These are phyloP conservation scores for Mayamaea pseudoterrestris DNA, from an alignment of 108 stramenopile genomes.

Conservation along the genomic window DNA sequence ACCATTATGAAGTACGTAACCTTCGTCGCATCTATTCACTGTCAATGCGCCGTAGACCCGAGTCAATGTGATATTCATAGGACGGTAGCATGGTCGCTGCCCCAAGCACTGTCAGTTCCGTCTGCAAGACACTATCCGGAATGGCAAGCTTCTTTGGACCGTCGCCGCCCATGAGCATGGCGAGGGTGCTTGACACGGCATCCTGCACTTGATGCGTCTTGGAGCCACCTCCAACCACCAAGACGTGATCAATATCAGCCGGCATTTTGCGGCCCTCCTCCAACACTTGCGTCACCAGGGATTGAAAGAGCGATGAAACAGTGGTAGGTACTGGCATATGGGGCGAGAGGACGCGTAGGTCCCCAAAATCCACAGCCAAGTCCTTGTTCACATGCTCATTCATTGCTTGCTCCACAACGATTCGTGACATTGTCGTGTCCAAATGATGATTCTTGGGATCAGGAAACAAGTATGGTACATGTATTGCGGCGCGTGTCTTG, in stretches of 20 bases:
- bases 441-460: constrained; percentile 35
- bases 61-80: constrained; percentile 21
- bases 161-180: constrained; percentile 12
- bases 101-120: constrained; percentile 33
- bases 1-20: too few species aligned
- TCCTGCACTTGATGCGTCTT: constrained; percentile 27
- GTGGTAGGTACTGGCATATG: constrained; percentile 45
- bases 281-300: constrained; percentile 39
- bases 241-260: constrained; percentile 25
- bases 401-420: constrained; percentile 41
- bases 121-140: constrained; percentile 14
- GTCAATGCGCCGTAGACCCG: too few species aligned
- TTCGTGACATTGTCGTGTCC: constrained; percentile 43
- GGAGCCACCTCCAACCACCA: constrained; percentile 59
- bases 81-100: constrained; percentile 28
- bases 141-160: not conserved
- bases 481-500: constrained; percentile 37
- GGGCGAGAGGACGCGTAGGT: constrained; percentile 22
- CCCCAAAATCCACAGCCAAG: constrained; percentile 16
- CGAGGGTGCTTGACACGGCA: constrained; percentile 13
- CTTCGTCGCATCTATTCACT: too few species aligned
- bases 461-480: constrained; percentile 57
- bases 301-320: constrained; percentile 35
- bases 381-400: constrained; percentile 17
- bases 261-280: constrained; percentile 38